A percentile compares a stretch with the other conserved stretches of the same genome.
These are phyloP conservation scores for Prunus salicina DNA, from an alignment of 306 rosid species.

Conservation along the genomic window DNA sequence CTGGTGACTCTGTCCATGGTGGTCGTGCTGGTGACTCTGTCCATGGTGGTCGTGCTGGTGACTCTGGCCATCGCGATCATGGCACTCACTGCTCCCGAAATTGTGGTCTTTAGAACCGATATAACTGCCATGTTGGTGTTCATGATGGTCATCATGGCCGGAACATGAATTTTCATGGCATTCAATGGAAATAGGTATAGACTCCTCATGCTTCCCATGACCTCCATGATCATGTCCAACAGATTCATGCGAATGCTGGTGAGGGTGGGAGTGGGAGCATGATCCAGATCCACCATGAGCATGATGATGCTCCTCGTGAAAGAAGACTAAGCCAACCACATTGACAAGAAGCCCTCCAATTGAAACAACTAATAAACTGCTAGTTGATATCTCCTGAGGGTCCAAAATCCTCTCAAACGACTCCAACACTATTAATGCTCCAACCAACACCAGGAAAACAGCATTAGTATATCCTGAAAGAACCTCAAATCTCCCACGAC, in stretches of 20 bases:
- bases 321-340: conserved; percentile 77
- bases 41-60: conserved; percentile 22
- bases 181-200: conserved; percentile 37
- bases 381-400: conserved; percentile 88
- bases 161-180: conserved; percentile 35
- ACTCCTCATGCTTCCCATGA: conserved; percentile 32
- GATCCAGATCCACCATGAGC: conserved; percentile 81
- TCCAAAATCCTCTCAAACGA: conserved; percentile 92
- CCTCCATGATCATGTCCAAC: conserved; percentile 29
- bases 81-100: conserved; percentile 19
- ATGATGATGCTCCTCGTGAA: conserved; percentile 96
- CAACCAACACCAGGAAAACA: conserved; percentile 86
- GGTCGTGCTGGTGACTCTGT: conserved; percentile 3
- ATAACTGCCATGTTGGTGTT: conserved; percentile 28
- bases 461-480: conserved; percentile 90
- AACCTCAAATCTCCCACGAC: conserved; percentile 93
- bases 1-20: conserved; percentile 15
- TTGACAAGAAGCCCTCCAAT: conserved; percentile 88
- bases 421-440: conserved; percentile 84
- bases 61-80: conserved; percentile 13
- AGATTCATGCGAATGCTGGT: conserved; percentile 35
- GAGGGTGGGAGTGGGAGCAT: conserved; percentile 34
- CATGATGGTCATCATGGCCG: conserved; percentile 30
- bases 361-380: conserved; percentile 72
- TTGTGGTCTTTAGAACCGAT: conserved; percentile 19